phyloP scores from a whole-genome alignment of 768 basidiomycete genomes.

The Clathrus columnatus region DNA sequence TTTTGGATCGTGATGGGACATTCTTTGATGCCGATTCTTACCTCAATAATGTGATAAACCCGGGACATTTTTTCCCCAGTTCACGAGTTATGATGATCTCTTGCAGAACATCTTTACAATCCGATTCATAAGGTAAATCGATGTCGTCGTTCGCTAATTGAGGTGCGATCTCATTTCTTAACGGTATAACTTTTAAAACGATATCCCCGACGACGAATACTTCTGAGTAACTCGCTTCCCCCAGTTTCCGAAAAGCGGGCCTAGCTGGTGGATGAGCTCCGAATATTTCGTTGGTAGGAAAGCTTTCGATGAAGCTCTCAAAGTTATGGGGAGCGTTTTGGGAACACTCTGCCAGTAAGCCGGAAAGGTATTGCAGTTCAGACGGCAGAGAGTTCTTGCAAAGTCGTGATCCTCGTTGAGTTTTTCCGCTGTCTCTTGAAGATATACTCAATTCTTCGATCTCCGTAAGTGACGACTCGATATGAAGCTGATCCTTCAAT shows the following conservation, averaged over 20 bases:
- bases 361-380: slow-evolving; percentile 35
- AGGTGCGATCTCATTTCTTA: slow-evolving; percentile 40
- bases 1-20: neutral
- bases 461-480: neutral
- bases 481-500: neutral
- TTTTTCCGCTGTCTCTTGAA: neutral
- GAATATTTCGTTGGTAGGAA: slow-evolving; percentile 34
- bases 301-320: slow-evolving; percentile 73
- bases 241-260: slow-evolving; percentile 68
- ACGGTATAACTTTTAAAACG: slow-evolving; percentile 84
- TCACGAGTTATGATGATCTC: slow-evolving; percentile 69
- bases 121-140: slow-evolving; percentile 61
- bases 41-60: slow-evolving; percentile 68
- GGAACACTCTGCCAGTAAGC: slow-evolving; percentile 62
- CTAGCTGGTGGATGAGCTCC: slow-evolving; percentile 20
- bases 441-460: neutral
- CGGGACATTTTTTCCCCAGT: slow-evolving; percentile 67
- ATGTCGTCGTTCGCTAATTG: slow-evolving; percentile 22
- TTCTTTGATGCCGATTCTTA: slow-evolving; percentile 16
- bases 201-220: slow-evolving; percentile 87
- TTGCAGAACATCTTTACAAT: slow-evolving; percentile 68
- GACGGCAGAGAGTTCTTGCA: neutral
- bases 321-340: slow-evolving; percentile 64
- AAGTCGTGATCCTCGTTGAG: neutral
- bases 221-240: slow-evolving; percentile 95